Conservation (phyloP, 2,329 filamentous ascomycete genomes). For the Emericellopsis atlantica region DNA sequence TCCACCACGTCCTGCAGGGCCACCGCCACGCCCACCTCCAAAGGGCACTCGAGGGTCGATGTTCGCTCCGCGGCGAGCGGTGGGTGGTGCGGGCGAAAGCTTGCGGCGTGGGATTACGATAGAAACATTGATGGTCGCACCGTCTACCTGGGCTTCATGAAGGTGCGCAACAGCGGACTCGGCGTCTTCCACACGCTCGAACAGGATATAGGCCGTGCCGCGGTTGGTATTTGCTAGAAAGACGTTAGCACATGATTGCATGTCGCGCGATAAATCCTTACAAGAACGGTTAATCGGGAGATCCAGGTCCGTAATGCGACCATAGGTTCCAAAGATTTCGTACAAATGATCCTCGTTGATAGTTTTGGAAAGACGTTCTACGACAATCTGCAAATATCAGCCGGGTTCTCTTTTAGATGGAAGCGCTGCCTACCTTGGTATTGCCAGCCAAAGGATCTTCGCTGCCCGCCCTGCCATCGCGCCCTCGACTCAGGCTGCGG, state of each 20-base stretch:
- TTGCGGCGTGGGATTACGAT: slow-evolving; percentile 77
- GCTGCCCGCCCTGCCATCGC: slow-evolving; percentile 16
- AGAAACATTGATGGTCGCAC: slow-evolving; percentile 69
- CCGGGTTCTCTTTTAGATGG: slow-evolving; percentile 1
- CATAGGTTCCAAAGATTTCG: slow-evolving; percentile 88
- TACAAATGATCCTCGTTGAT: slow-evolving; percentile 77
- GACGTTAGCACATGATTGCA: too few relatives aligned
- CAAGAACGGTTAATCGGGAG: slow-evolving; percentile 81
- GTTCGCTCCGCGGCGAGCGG: slow-evolving; percentile 49
- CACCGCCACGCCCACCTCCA: slow-evolving; percentile 16
- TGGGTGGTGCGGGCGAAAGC: slow-evolving; percentile 69
- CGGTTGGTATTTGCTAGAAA: slow-evolving; percentile 49
- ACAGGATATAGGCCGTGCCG: slow-evolving; percentile 88
- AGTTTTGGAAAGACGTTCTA: slow-evolving; percentile 92
- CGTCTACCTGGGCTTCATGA: slow-evolving; percentile 94
- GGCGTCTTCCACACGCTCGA: slow-evolving; percentile 61
- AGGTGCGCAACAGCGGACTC: slow-evolving; percentile 88
- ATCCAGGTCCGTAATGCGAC: slow-evolving; percentile 74
- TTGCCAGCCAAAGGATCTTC: slow-evolving; percentile 27
- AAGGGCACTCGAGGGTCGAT: slow-evolving; percentile 35
- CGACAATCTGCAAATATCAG: slow-evolving; percentile 56
- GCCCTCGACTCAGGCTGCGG: slow-evolving; percentile 19
- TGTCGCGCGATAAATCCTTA: slow-evolving; percentile 26
- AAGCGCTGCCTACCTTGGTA: slow-evolving; percentile 34
- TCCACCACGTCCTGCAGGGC: slow-evolving; percentile 17